Evolutionary conservation across 805 yeast genomes (phyloP).

Genomic region (Hanseniaspora lachancei): DNA sequence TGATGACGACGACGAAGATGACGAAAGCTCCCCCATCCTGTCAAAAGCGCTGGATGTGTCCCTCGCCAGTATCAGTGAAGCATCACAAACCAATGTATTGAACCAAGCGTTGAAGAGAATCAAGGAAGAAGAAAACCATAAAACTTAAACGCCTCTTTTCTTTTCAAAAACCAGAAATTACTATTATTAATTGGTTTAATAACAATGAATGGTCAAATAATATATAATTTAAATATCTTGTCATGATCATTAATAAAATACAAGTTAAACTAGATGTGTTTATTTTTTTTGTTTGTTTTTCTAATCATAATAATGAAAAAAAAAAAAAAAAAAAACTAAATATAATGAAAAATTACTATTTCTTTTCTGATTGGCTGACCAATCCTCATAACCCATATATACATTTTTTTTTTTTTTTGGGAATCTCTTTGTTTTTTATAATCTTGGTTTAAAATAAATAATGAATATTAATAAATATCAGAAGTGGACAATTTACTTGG

Average conservation of each 20-base stretch:
- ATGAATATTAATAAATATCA: not conserved
- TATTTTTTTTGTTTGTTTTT: too few relatives aligned
- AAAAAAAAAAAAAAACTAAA: too few relatives aligned
- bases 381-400: too few relatives aligned
- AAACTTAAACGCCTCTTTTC: not conserved
- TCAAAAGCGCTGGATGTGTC: not conserved
- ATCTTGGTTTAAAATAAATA: not conserved
- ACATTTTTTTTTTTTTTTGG: too few relatives aligned
- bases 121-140: not conserved
- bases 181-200: too few relatives aligned
- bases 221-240: too few relatives aligned
- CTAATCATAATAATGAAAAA: too few relatives aligned
- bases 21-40: not conserved
- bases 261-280: too few relatives aligned
- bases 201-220: too few relatives aligned
- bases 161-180: too few relatives aligned
- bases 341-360: not conserved
- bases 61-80: not conserved
- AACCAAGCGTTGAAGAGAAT: not conserved
- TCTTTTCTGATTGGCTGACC: not conserved
- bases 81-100: not conserved
- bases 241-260: too few relatives aligned
- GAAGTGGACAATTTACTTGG: conserved; percentile 30
- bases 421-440: not conserved
- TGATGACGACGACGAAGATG: conserved; percentile 8